These are phyloP conservation scores for Boletellus ananiceps DNA, from an alignment of 768 basidiomycete species.

Conservation along the genomic window DNA sequence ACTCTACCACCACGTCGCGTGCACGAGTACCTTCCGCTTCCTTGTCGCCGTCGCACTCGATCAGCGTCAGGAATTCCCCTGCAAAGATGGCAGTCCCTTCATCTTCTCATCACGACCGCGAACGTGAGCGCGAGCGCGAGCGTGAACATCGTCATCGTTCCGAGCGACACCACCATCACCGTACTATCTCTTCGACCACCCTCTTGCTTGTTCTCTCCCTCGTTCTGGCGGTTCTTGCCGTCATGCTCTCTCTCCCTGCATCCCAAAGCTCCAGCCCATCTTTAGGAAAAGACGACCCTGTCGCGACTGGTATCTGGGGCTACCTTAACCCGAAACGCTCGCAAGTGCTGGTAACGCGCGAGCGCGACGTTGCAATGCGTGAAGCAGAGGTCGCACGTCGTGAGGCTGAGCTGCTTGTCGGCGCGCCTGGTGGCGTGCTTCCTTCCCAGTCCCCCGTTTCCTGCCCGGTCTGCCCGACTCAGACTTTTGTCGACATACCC, in stretches of 20 bases:
- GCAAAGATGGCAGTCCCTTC: slow-evolving; percentile 80
- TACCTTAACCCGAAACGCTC: slow-evolving; percentile 80
- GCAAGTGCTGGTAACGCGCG: slow-evolving; percentile 73
- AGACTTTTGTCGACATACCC: slow-evolving; percentile 53
- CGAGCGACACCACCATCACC: slow-evolving; percentile 68
- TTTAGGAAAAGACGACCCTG: slow-evolving; percentile 35
- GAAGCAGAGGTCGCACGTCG: slow-evolving; percentile 88
- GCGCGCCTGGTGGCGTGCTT: slow-evolving; percentile 77
- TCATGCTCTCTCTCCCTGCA: slow-evolving; percentile 83
- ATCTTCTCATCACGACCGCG: slow-evolving; percentile 70
- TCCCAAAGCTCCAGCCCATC: slow-evolving; percentile 33
- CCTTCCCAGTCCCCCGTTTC: slow-evolving; percentile 46
- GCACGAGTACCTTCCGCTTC: slow-evolving; percentile 58
- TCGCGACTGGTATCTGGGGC: slow-evolving; percentile 55
- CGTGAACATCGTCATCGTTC: slow-evolving; percentile 53
- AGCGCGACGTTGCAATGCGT: slow-evolving; percentile 73
- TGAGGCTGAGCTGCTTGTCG: slow-evolving; percentile 79
- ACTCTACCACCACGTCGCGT: slow-evolving; percentile 59
- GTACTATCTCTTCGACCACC: slow-evolving; percentile 87
- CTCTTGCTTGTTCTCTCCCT: slow-evolving; percentile 83
- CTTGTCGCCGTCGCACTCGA: slow-evolving; percentile 67
- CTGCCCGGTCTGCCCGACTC: slow-evolving; percentile 56
- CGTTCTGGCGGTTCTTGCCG: slow-evolving; percentile 80
- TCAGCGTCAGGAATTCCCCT: slow-evolving; percentile 48
- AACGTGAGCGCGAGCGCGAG: slow-evolving; percentile 49